Percentiles rank a stretch among this genome's conserved stretches.
phyloP scores from a whole-genome alignment of 148 eudicot species.

The Rheum nobile region DNA sequence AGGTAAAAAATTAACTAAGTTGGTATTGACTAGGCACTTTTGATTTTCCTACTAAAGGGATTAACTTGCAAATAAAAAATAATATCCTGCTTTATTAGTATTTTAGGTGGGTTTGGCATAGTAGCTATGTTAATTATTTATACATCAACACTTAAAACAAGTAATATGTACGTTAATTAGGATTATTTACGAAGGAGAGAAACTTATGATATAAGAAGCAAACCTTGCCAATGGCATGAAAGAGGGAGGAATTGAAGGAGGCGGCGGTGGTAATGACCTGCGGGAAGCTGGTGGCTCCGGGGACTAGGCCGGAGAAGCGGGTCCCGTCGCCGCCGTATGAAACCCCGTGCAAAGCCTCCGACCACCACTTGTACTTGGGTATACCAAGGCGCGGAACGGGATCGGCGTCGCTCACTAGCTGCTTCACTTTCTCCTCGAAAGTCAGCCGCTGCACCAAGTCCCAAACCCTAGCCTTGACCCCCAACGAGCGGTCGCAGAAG shows the following conservation, averaged over 20 bases:
- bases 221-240: constrained; percentile 70
- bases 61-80: too few relatives aligned
- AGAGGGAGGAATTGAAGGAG: constrained; percentile 54
- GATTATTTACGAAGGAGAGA: too few relatives aligned
- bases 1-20: too few relatives aligned
- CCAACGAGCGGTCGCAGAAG: constrained; percentile 38
- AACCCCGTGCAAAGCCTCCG: constrained; percentile 71
- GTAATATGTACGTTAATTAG: too few relatives aligned
- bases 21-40: too few relatives aligned
- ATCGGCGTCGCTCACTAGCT: constrained; percentile 32
- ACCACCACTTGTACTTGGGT: constrained; percentile 80
- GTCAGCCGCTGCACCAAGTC: constrained; percentile 48
- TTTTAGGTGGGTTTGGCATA: too few relatives aligned
- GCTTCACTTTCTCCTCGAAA: constrained; percentile 47
- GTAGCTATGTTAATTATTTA: too few relatives aligned
- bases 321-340: constrained; percentile 56
- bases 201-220: background rate
- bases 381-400: constrained; percentile 49
- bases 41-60: too few relatives aligned
- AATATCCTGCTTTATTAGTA: too few relatives aligned
- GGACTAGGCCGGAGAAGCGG: constrained; percentile 31
- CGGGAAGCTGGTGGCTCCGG: constrained; percentile 80
- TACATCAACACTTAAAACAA: too few relatives aligned
- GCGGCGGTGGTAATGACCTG: constrained; percentile 69
- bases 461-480: constrained; percentile 25